Conservation (phyloP, 2,329 filamentous ascomycete genomes). For the Triangularia verruculosa region DNA sequence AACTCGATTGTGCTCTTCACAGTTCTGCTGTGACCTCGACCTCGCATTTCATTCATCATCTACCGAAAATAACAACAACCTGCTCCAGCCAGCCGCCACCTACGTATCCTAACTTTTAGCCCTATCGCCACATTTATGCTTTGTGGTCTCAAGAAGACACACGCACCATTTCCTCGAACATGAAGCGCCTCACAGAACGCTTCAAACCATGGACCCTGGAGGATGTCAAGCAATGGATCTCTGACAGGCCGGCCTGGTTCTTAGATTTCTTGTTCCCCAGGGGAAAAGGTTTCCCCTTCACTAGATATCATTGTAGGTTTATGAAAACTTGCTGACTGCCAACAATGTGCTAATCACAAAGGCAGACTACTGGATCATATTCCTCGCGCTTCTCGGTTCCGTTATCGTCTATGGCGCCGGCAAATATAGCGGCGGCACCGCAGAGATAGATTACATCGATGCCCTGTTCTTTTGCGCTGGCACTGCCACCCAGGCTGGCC, state of each 20-base stretch:
- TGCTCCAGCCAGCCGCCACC: neutral
- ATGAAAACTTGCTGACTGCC: neutral
- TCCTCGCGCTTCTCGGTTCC: conserved; percentile 69
- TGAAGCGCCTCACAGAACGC: conserved; percentile 27
- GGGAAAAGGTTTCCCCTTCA: conserved; percentile 66
- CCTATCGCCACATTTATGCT: neutral
- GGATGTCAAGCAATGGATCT: conserved; percentile 49
- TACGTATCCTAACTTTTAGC: neutral
- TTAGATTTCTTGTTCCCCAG: conserved; percentile 50
- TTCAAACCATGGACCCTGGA: conserved; percentile 44
- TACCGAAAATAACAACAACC: neutral
- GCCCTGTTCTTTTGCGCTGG: conserved; percentile 85
- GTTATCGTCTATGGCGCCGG: conserved; percentile 67
- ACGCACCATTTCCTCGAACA: neutral
- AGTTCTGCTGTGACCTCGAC: neutral
- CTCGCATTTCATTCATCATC: neutral
- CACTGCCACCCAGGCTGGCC: conserved; percentile 83
- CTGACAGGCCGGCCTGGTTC: conserved; percentile 23
- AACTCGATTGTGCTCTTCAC: neutral
- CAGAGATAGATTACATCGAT: conserved; percentile 74
- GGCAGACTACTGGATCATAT: conserved; percentile 75
- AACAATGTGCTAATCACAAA: conserved; percentile 3
- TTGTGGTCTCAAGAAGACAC: neutral
- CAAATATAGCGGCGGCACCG: conserved; percentile 44
- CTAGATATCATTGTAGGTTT: conserved; percentile 69